A percentile compares a stretch with the other conserved stretches of the same genome.
Evolutionary conservation across 352 stramenopile species (phyloP).

Genomic region (Phytopythium mirpurense): DNA sequence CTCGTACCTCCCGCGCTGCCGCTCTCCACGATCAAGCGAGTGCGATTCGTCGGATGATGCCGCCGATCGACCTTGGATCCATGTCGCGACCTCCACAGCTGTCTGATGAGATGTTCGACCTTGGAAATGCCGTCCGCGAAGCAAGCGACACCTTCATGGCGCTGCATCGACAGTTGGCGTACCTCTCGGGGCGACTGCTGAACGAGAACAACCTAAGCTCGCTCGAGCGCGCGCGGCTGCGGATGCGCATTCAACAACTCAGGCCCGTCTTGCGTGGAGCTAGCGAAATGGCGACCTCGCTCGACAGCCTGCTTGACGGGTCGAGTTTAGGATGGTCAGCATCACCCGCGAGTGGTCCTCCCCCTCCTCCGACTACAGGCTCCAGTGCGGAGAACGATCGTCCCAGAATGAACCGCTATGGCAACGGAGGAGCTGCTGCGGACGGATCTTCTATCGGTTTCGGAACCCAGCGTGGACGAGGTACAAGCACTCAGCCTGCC

Average conservation of each 20-base stretch:
- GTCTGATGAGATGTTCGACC: conserved; percentile 20
- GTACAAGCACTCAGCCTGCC: not conserved
- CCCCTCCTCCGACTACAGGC: not conserved
- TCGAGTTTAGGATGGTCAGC: conserved; percentile 2
- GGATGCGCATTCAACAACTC: conserved; percentile 17
- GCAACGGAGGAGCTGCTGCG: not conserved
- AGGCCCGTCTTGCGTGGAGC: conserved; percentile 16
- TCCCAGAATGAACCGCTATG: too few species aligned
- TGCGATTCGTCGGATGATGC: conserved; percentile 20
- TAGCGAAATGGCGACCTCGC: conserved; percentile 6
- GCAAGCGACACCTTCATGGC: conserved; percentile 29
- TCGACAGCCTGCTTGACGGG: not conserved
- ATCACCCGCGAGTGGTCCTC: not conserved
- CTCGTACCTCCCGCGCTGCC: not conserved
- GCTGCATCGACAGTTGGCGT: conserved; percentile 28
- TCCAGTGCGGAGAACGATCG: not conserved
- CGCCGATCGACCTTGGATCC: conserved; percentile 16
- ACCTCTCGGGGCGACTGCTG: conserved; percentile 20
- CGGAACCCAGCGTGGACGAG: too few species aligned
- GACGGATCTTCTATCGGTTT: not conserved
- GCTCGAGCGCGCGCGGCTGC: conserved; percentile 16
- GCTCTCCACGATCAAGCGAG: conserved; percentile 14
- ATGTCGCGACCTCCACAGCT: conserved; percentile 17
- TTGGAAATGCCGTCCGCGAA: conserved; percentile 23
- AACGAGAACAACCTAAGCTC: conserved; percentile 17